These are phyloP conservation scores for Ganoderma lucidum DNA, from an alignment of 1,284 basidiomycete species.

Conservation along the genomic window DNA sequence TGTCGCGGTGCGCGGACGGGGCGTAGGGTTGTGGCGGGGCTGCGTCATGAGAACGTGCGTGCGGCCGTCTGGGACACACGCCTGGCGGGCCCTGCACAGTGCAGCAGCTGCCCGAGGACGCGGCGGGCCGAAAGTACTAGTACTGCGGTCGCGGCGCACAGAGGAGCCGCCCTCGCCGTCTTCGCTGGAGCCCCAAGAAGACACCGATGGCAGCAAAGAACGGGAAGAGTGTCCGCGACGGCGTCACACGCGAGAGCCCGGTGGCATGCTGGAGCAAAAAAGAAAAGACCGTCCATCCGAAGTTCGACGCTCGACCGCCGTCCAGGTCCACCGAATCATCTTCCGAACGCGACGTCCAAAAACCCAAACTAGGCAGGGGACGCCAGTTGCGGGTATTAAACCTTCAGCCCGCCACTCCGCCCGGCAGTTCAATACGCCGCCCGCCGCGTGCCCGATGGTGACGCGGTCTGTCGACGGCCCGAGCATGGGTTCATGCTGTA, in stretches of 20 bases:
- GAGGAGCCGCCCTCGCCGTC: no score
- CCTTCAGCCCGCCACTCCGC: not conserved
- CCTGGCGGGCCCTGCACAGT: slow-evolving; percentile 8
- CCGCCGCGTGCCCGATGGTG: no score
- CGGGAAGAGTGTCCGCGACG: no score
- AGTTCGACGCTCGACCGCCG: not conserved
- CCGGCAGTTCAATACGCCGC: not conserved
- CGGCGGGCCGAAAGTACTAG: not conserved
- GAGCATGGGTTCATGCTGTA: not conserved
- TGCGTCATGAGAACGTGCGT: slow-evolving; percentile 13
- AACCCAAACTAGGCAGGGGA: not conserved
- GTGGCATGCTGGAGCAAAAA: no score
- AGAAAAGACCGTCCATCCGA: not conserved
- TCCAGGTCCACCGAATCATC: not conserved
- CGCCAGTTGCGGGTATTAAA: not conserved
- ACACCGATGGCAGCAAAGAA: no score
- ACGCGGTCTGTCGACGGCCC: no score
- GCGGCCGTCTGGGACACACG: not conserved
- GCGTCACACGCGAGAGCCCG: no score
- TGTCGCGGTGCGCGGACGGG: not conserved
- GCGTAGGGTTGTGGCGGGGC: not conserved
- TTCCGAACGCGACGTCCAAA: not conserved
- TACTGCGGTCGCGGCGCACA: not conserved
- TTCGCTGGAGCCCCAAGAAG: no score
- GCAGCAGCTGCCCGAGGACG: not conserved